phyloP scores from a whole-genome alignment of 1,284 basidiomycete species.

The Boletellus dicymbophilus region DNA sequence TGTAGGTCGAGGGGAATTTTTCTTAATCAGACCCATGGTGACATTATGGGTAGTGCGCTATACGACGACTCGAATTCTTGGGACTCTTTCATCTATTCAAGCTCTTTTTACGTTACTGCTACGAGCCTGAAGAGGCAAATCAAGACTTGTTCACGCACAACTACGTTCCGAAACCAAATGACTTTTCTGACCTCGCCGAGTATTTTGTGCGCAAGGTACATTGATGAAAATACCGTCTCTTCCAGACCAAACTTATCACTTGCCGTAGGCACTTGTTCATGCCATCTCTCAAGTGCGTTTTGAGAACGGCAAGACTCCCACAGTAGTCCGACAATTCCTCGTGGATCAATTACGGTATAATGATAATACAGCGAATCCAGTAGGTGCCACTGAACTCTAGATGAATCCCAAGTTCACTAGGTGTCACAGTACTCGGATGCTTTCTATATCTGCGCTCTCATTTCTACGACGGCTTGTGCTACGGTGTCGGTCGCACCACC shows the following conservation, averaged over 20 bases:
- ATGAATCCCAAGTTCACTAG: conserved; percentile 12
- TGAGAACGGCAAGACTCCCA: conserved; percentile 83
- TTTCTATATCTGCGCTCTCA: conserved; percentile 87
- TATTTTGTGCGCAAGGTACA: conserved; percentile 93
- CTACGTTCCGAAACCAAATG: conserved; percentile 91
- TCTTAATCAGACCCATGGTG: conserved; percentile 7
- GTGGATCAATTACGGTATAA: conserved; percentile 92
- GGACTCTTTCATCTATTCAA: conserved; percentile 97
- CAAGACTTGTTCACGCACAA: conserved; percentile 83
- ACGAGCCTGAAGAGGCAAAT: conserved; percentile 77
- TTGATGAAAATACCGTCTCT: conserved; percentile 3
- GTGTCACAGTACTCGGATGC: conserved; percentile 81
- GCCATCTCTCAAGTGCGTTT: conserved; percentile 87
- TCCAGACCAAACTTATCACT: conserved; percentile 6
- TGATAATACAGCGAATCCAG: conserved; percentile 91
- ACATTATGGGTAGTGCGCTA: conserved; percentile 64
- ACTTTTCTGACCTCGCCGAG: conserved; percentile 89
- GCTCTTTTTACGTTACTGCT: conserved; percentile 92
- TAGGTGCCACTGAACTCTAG: conserved; percentile 40
- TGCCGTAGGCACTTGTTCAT: conserved; percentile 66
- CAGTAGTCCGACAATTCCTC: conserved; percentile 88
- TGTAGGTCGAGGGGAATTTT: conserved; percentile 50
- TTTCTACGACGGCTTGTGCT: conserved; percentile 81
- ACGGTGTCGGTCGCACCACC: conserved; percentile 73
- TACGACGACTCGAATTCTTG: conserved; percentile 78